A percentile compares a stretch with the other conserved stretches of the same genome.
These are phyloP conservation scores for Tetrastigma voinierianum DNA, from an alignment of 164 flowering plant species.

Conservation along the genomic window DNA sequence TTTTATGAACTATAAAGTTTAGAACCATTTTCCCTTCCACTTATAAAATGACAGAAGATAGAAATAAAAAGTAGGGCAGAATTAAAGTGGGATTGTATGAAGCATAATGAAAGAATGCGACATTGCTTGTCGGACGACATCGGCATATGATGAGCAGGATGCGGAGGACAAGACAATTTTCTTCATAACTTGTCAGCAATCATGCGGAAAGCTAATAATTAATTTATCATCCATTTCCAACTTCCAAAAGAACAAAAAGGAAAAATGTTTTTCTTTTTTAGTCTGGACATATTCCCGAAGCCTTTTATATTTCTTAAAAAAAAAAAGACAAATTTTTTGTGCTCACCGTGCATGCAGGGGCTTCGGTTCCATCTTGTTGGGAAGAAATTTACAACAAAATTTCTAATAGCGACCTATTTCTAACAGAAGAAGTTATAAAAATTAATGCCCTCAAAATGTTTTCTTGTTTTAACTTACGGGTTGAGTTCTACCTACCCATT, in stretches of 20 bases:
- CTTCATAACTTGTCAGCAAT: no score
- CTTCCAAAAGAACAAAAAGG: not conserved
- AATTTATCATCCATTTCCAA: no score
- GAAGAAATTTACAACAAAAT: not conserved
- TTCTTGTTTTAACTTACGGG: not conserved
- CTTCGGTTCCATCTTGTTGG: not conserved
- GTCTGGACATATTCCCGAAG: not conserved
- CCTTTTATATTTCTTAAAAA: not conserved
- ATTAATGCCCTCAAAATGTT: not conserved
- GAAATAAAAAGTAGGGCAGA: no score
- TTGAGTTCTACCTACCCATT: not conserved
- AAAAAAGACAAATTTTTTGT: not conserved
- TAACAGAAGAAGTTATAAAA: not conserved
- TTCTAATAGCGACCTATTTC: not conserved
- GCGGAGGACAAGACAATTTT: no score
- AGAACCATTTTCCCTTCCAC: no score
- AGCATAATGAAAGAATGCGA: no score
- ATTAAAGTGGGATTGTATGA: no score
- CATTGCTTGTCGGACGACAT: no score
- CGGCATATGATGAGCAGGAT: no score
- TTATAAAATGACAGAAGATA: no score
- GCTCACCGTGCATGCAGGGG: not conserved
- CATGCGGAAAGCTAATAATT: no score
- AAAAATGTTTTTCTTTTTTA: not conserved
- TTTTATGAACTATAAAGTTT: no score